These are phyloP conservation scores for Coprinopsis sp. DNA, from an alignment of 768 basidiomycete species.

Conservation along the genomic window DNA sequence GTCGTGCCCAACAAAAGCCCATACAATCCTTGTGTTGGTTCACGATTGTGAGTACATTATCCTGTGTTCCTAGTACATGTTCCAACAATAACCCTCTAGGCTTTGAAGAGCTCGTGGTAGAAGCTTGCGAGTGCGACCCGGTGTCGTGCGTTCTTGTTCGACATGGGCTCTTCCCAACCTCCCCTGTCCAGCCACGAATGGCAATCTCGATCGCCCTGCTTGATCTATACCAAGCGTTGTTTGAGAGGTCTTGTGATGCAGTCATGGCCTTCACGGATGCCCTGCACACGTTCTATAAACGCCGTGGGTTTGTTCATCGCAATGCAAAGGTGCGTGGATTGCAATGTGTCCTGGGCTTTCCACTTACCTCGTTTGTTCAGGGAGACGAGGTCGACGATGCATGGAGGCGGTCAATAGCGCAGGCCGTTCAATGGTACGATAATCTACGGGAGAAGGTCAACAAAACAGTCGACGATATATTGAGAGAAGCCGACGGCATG, in stretches of 20 bases:
- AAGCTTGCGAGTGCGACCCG: too few relatives aligned
- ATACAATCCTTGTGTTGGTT: too few relatives aligned
- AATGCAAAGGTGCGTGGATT: neutral
- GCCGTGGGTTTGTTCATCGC: neutral
- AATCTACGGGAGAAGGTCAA: constrained; percentile 12
- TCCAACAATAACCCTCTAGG: too few relatives aligned
- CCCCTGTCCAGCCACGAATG: neutral
- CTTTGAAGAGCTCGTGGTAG: too few relatives aligned
- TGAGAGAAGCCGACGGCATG: neutral
- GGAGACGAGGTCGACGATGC: constrained; percentile 16
- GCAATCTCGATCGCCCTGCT: neutral
- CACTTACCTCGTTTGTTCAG: constrained; percentile 3
- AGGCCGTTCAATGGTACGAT: constrained; percentile 23
- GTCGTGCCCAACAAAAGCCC: too few relatives aligned
- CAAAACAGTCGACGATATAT: neutral
- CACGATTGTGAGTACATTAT: too few relatives aligned
- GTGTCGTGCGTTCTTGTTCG: neutral
- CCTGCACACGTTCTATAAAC: neutral
- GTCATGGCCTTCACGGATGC: neutral
- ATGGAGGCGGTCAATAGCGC: constrained; percentile 16
- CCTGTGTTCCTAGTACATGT: too few relatives aligned
- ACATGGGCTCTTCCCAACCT: neutral
- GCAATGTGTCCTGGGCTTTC: too few relatives aligned
- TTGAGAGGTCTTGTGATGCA: neutral
- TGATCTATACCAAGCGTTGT: neutral